A percentile compares a stretch with the other conserved stretches of the same genome.
Evolutionary conservation across 2,329 filamentous ascomycete genomes (phyloP).

Genomic region (Talaromyces sp.): DNA sequence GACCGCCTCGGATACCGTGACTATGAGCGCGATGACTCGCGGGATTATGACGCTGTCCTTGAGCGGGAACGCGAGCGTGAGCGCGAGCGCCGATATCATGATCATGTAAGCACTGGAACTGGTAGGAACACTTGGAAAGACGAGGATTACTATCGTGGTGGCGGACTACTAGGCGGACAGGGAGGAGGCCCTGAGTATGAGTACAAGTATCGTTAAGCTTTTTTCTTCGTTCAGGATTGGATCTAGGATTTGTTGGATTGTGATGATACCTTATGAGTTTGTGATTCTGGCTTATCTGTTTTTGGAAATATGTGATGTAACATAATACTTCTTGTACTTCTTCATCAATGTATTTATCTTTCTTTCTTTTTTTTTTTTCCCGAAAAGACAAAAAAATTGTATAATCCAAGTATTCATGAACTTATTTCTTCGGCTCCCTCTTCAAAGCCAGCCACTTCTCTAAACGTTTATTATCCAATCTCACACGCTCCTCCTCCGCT

Average conservation of each 20-base stretch:
- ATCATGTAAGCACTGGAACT: conserved; percentile 23
- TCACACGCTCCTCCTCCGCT: conserved; percentile 30
- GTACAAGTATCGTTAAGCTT: conserved; percentile 20
- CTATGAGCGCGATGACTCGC: conserved; percentile 25
- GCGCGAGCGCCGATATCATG: conserved; percentile 26
- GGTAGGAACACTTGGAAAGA: conserved; percentile 29
- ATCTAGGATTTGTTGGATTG: not conserved
- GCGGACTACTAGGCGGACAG: conserved; percentile 29
- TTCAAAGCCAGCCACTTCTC: conserved; percentile 7
- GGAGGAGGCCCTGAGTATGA: conserved; percentile 25
- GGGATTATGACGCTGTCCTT: conserved; percentile 28
- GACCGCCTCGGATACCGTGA: conserved; percentile 28
- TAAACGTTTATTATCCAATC: conserved; percentile 29
- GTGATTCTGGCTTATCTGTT: not conserved
- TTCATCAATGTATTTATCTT: not conserved
- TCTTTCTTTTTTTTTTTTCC: too few relatives aligned
- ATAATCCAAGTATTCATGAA: not conserved
- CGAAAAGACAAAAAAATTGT: not conserved
- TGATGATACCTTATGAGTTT: conserved; percentile 13
- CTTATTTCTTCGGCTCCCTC: not conserved
- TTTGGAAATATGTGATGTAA: conserved; percentile 5
- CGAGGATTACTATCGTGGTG: conserved; percentile 39
- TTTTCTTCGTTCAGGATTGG: not conserved
- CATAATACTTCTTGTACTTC: not conserved
- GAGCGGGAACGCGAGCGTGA: conserved; percentile 30